Base-by-base conservation (phyloP, 225 moss, liverwort and hornwort species). In the Antitrichia curtipendula region DNA sequence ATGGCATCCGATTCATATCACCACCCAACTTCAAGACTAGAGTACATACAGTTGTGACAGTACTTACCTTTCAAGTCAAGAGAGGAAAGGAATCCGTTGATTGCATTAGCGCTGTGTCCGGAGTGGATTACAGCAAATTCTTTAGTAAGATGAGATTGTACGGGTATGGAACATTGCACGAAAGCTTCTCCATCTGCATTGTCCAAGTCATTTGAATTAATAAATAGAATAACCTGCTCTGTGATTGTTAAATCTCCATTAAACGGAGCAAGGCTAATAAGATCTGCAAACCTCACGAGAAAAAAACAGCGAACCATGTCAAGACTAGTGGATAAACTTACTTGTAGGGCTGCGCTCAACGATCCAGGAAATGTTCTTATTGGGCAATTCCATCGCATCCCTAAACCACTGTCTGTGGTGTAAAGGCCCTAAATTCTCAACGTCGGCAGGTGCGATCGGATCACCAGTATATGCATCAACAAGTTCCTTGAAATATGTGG, bases 51-150 rank as follows among this genome's bases (percentile, higher is more conserved):
- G 83, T 83, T 40, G 10, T 69, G 43, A 62, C 76, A 79, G 54
- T 73, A 54, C 82, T 81, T 82, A 95, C 96, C 96, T 94, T 94
- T 95, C 62, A 95, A 88, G 83, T 94, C 94, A 61, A 95, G 88
- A 82, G 89, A 90, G 40, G 93, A 91, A 50, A 96, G 91, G 85
- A 93, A 92, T 34, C 88, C 86, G 76, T 93, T 95, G n/a, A 96
- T 91, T 27, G 93, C 93, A 61, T 84, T 85, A 54, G 95, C 92
- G 87, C 93, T 95, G 43, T 91, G 95, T 65, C 94, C 94, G 10
- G 92, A 95, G 84, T 95, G 93, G 36, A 96, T 92, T 23, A 96
- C 93, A 62, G 93, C 95, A 88, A 91, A 70, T 86, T 95, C 94
- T 78, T 92, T 86, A 34, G 91, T 90, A 27, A 41, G 11, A 34